Evolutionary conservation across 148 eudicot genomes (phyloP), one percentile per base, ranked within the genome.

Genomic region (Gaultheria prostrata): DNA sequence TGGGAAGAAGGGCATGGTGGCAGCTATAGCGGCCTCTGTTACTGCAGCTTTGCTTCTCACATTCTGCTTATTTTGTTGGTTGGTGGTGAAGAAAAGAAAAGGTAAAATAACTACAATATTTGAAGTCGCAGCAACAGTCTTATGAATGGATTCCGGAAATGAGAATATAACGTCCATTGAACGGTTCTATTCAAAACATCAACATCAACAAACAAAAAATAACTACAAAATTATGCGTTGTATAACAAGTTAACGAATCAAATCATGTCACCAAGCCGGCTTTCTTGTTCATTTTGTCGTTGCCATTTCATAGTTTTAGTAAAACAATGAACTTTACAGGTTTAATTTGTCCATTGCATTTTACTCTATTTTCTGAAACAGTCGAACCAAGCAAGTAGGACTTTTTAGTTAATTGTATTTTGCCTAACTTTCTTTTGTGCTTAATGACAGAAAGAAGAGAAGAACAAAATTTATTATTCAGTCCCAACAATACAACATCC

Each of bases 11-110:
- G 53, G 78, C 18, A 75, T 11, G 78, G 78, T 75, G 54, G 78
- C 78, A 46, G 53, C 46, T 75, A 57, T 88, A 17, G 82, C 81
- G 43, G 83, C 67, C 48, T 50, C 81, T 39, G 61, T 49, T 69
- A 86, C 33, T 51, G 85, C 85, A 15, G 32, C 56, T 39, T 83
- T 83, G 51, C 24, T 75, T 39, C 17, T 86, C 53, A 10, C 83
- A 10, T 79, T 83, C 74, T 61, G 61, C 76, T 48, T 76, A 9
- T 18, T 72, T 33, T 82, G 73, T 67, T 87, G 67, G 73, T 63
- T 88, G 49, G 78, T 77, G 28, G 75, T 65, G 80, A 88, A 75
- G 82, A 89, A 76, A 81, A 83, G 61, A 85, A 88, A 77, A 89
- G 91, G 90, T 88, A 86, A 56, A 53, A 51, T n/a, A 2, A 17